A percentile compares a stretch with the other conserved stretches of the same genome.
phyloP scores from a whole-genome alignment of 768 basidiomycete genomes.

The Peribolospora baueri region DNA sequence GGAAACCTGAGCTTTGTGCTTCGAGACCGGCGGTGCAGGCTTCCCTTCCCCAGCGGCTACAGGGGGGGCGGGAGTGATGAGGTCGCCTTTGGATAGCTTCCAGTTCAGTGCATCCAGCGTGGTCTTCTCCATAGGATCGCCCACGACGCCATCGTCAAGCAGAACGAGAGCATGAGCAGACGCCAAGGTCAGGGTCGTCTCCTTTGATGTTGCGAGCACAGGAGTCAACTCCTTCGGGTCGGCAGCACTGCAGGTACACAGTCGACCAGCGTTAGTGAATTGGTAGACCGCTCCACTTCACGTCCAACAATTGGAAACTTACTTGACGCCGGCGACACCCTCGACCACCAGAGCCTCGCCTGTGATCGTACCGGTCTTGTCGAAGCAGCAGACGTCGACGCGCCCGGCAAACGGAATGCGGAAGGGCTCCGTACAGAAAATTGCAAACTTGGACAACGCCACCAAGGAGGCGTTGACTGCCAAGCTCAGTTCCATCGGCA shows the following conservation, averaged over 20 bases:
- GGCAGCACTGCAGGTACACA: conserved; percentile 23
- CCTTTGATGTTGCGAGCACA: conserved; percentile 46
- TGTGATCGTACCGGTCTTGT: conserved; percentile 97
- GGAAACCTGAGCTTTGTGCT: conserved; percentile 25
- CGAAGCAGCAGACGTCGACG: conserved; percentile 95
- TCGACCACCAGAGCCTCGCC: conserved; percentile 85
- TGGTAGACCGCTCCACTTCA: neutral
- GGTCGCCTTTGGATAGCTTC: conserved; percentile 38
- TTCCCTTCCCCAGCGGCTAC: conserved; percentile 35
- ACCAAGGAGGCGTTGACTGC: conserved; percentile 90
- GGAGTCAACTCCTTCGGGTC: conserved; percentile 45
- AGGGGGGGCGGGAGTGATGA: neutral
- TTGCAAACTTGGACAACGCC: conserved; percentile 79
- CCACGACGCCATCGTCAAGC: conserved; percentile 78
- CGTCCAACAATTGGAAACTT: conserved; percentile 17
- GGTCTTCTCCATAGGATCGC: conserved; percentile 98
- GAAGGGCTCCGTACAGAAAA: conserved; percentile 98
- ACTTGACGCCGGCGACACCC: conserved; percentile 80
- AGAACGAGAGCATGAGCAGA: conserved; percentile 85
- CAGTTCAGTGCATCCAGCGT: conserved; percentile 77
- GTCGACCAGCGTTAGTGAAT: neutral
- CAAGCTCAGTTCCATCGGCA: conserved; percentile 91
- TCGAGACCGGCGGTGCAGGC: conserved; percentile 25
- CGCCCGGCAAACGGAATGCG: conserved; percentile 85
- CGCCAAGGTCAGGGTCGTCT: conserved; percentile 69